phyloP scores from a whole-genome alignment of 2,329 filamentous ascomycete genomes.

The Sclerotinia borealis region DNA sequence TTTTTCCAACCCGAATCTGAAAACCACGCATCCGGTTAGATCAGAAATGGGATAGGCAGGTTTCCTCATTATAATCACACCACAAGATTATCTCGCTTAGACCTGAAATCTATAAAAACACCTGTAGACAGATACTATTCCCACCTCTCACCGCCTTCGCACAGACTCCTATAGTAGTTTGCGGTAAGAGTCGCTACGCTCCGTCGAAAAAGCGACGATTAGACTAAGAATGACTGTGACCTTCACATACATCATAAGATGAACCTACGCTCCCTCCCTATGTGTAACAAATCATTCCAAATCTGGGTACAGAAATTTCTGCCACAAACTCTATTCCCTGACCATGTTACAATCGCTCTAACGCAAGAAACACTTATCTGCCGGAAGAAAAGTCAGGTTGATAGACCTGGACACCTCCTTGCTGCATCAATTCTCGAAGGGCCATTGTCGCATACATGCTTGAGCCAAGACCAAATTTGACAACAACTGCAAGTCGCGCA shows the following conservation, averaged over 20 bases:
- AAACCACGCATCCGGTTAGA: no score
- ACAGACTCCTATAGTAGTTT: no score
- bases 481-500: conserved; percentile 56
- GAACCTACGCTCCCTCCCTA: neutral
- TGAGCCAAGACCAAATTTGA: conserved; percentile 70
- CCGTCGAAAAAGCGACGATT: no score
- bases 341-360: neutral
- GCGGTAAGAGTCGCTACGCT: no score
- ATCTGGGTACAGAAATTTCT: neutral
- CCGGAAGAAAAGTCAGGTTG: conserved; percentile 52
- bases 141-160: no score
- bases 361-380: conserved; percentile 11
- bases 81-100: no score
- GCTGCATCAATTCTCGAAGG: conserved; percentile 71
- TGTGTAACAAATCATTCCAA: conserved; percentile 3
- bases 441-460: conserved; percentile 85
- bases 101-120: no score
- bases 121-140: neutral
- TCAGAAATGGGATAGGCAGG: no score
- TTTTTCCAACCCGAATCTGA: no score
- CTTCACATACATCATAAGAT: neutral
- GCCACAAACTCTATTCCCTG: neutral
- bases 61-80: no score
- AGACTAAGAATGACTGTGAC: no score
- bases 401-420: conserved; percentile 53